These are phyloP conservation scores for Ogataea methylovora DNA, from an alignment of 805 yeast species.

Conservation along the genomic window DNA sequence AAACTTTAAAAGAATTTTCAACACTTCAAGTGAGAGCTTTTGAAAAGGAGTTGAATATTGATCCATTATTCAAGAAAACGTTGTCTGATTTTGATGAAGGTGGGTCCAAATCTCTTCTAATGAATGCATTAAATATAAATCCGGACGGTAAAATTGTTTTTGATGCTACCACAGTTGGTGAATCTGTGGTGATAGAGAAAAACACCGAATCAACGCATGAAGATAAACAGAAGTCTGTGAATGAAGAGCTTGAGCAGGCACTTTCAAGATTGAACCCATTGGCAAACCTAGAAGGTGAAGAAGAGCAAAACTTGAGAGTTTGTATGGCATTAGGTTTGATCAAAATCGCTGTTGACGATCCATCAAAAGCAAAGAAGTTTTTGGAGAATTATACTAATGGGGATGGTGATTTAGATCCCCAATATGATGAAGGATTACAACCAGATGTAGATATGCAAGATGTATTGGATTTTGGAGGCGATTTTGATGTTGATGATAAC, in stretches of 20 bases:
- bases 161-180: constrained; percentile 49
- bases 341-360: background rate
- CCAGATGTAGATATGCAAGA: constrained; percentile 1
- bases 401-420: too few relatives aligned
- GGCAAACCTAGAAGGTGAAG: constrained; percentile 15
- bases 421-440: background rate
- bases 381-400: background rate
- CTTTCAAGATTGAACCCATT: too few relatives aligned
- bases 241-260: too few relatives aligned
- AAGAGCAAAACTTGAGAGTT: too few relatives aligned
- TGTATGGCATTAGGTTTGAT: too few relatives aligned
- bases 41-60: constrained; percentile 60
- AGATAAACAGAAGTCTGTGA: too few relatives aligned
- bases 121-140: constrained; percentile 56
- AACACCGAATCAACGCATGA: too few relatives aligned
- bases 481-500: constrained; percentile 6
- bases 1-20: constrained; percentile 42
- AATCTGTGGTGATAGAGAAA: too few relatives aligned
- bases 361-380: background rate
- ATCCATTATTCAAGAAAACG: constrained; percentile 70
- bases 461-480: background rate
- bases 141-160: constrained; percentile 50
- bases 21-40: constrained; percentile 43
- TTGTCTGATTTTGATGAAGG: constrained; percentile 78
- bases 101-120: constrained; percentile 63